Conservation (phyloP, 208 protist genomes). For the Novymonas esmeraldas region DNA sequence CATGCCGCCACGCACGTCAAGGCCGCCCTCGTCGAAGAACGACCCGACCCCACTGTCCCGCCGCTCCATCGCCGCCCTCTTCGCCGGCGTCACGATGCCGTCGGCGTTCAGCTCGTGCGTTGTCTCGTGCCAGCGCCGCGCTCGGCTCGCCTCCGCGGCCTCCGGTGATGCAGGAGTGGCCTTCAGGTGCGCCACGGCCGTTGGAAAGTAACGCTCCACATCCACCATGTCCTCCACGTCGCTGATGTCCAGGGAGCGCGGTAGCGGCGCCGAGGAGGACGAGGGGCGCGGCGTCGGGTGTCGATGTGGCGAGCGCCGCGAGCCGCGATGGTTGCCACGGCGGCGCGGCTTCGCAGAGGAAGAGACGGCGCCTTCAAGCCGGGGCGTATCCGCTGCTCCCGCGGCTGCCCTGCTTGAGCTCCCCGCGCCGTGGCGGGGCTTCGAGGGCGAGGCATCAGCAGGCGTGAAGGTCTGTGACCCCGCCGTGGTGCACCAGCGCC, state of each 20-base stretch:
- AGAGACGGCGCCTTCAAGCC: no score
- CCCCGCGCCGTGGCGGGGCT: no score
- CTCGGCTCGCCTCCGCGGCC: slow-evolving; percentile 35
- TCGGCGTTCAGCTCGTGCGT: slow-evolving; percentile 65
- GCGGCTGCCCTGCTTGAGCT: no score
- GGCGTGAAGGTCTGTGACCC: no score
- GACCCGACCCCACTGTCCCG: slow-evolving; percentile 31
- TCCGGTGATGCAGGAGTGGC: slow-evolving; percentile 22
- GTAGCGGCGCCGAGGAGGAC: slow-evolving; percentile 8
- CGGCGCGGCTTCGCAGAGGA: no score
- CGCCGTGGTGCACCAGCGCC: no score
- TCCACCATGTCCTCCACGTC: slow-evolving; percentile 46
- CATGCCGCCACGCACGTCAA: slow-evolving; percentile 68
- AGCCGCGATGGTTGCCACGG: no score
- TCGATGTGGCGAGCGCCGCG: neutral
- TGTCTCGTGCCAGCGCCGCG: slow-evolving; percentile 53
- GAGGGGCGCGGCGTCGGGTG: neutral
- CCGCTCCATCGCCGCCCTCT: slow-evolving; percentile 23
- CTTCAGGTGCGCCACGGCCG: slow-evolving; percentile 72
- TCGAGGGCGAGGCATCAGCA: no score
- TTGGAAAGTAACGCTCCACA: slow-evolving; percentile 76
- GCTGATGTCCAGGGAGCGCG: slow-evolving; percentile 57
- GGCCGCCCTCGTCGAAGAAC: slow-evolving; percentile 80
- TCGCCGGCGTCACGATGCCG: slow-evolving; percentile 30
- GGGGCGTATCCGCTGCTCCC: neutral